Base-by-base conservation (phyloP, 164 flowering plant species). In the Umbellularia californica region DNA sequence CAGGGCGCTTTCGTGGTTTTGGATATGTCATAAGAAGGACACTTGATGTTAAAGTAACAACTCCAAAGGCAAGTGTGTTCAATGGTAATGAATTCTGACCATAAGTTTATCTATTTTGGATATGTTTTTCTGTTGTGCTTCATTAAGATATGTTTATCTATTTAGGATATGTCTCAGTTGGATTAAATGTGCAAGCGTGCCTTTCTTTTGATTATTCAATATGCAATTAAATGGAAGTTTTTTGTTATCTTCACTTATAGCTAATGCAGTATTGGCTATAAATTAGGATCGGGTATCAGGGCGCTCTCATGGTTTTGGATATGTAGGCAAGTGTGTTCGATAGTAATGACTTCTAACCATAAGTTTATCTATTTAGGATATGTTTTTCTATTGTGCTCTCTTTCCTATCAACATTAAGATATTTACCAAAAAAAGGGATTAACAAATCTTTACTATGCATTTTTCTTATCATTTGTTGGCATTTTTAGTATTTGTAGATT, bases 11-110 rank as follows among this genome's bases (percentile, higher is more conserved):
- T 1, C 77, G 77, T 65, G 77, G 80, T 74, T 70, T 78, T 78
- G 80, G 77, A 19, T 78, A 74, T 78, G 80, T 74, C 14, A 70
- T 74, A 41, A 74, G 80, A 64, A 73, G 77, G 69, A 78, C 70
- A 52, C 80, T 78, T 41, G 77, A 78, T 20, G 68, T 78, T 27
- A 78, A 78, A 52, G 80, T 78, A 13, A 74, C 80, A 64, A 73
- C 80, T 35, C 80, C 80, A 50, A 78, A 70, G 80, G 80, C 68
- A 72, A 66, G n/a, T n/a, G n/a, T n/a, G n/a, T n/a, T n/a, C n/a
- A n/a, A n/a, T n/a, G n/a, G n/a, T n/a, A n/a, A n/a, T n/a, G n/a
- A n/a, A n/a, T n/a, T n/a, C n/a, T n/a, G n/a, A n/a, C n/a, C n/a
- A n/a, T n/a, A n/a, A n/a, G n/a, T n/a, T n/a, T n/a, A n/a, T n/a